Conservation (phyloP, 495 filamentous ascomycete genomes). For the Neurospora sp. region DNA sequence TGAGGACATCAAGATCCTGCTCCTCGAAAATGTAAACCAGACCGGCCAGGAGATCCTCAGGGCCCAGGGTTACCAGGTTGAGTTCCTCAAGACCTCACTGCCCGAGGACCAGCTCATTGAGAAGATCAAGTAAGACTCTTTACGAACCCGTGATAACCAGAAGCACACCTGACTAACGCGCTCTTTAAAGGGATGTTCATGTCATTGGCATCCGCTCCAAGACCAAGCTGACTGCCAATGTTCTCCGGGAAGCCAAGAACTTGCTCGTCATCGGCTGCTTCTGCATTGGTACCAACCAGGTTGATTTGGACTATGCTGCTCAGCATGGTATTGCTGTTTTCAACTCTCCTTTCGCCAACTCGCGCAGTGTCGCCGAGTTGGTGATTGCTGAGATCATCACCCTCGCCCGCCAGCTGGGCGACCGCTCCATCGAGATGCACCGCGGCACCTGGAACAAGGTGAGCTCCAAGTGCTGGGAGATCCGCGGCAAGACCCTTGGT, state of each 20-base stretch:
- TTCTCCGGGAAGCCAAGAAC: conserved; percentile 82
- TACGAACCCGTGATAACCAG: not conserved
- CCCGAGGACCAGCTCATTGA: conserved; percentile 90
- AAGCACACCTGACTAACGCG: conserved; percentile 5
- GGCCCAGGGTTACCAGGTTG: conserved; percentile 90
- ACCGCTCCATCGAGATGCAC: conserved; percentile 93
- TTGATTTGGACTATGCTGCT: conserved; percentile 87
- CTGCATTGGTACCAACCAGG: conserved; percentile 98
- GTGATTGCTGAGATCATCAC: conserved; percentile 90
- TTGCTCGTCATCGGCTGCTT: conserved; percentile 96
- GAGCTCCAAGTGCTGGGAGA: conserved; percentile 91
- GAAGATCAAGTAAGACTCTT: conserved; percentile 71
- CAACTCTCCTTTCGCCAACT: conserved; percentile 98
- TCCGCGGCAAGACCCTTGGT: conserved; percentile 92
- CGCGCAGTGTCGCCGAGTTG: conserved; percentile 89
- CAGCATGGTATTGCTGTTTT: conserved; percentile 92
- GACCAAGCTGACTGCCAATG: conserved; percentile 80
- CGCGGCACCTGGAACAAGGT: conserved; percentile 96
- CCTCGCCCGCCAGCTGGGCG: conserved; percentile 83
- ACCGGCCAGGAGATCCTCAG: conserved; percentile 74
- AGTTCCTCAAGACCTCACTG: conserved; percentile 77
- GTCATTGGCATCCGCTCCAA: conserved; percentile 98
- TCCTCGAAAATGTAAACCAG: conserved; percentile 93
- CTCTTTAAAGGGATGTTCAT: conserved; percentile 65
- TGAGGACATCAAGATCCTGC: conserved; percentile 88